These are phyloP conservation scores for Pythium utonaiense DNA, from an alignment of 352 stramenopile genomes.

Conservation along the genomic window DNA sequence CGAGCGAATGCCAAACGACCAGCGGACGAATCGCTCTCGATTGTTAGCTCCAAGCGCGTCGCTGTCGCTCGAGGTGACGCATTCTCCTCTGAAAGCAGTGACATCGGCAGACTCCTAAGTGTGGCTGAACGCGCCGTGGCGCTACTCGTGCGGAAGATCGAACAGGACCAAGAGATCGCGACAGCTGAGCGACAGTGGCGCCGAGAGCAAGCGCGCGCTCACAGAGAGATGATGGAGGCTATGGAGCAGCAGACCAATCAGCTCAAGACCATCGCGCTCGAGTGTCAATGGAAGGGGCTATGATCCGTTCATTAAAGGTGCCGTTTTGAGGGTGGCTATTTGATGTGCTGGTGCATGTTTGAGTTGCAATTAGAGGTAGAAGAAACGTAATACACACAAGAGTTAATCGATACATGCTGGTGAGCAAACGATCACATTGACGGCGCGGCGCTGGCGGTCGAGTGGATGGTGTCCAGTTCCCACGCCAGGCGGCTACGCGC, in stretches of 20 bases:
- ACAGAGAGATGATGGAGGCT: slow-evolving; percentile 5
- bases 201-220: slow-evolving; percentile 9
- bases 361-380: neutral
- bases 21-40: neutral
- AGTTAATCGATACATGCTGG: neutral
- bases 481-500: slow-evolving; percentile 13
- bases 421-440: neutral
- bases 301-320: neutral
- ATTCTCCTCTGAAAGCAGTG: neutral
- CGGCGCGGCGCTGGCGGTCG: neutral
- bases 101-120: neutral
- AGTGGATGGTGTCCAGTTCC: slow-evolving; percentile 5
- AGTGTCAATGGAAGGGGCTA: neutral
- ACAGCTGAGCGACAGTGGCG: slow-evolving; percentile 12
- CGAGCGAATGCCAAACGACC: neutral
- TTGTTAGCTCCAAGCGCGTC: neutral
- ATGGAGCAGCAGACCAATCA: slow-evolving; percentile 17
- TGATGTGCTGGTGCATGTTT: neutral
- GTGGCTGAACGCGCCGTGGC: slow-evolving; percentile 2
- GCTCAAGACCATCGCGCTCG: slow-evolving; percentile 8
- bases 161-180: slow-evolving; percentile 6
- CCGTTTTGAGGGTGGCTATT: neutral
- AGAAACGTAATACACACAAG: neutral
- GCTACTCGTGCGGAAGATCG: slow-evolving; percentile 15
- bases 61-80: neutral